These are phyloP conservation scores for Calocybe cyanea DNA, from an alignment of 768 basidiomycete species.

Conservation along the genomic window DNA sequence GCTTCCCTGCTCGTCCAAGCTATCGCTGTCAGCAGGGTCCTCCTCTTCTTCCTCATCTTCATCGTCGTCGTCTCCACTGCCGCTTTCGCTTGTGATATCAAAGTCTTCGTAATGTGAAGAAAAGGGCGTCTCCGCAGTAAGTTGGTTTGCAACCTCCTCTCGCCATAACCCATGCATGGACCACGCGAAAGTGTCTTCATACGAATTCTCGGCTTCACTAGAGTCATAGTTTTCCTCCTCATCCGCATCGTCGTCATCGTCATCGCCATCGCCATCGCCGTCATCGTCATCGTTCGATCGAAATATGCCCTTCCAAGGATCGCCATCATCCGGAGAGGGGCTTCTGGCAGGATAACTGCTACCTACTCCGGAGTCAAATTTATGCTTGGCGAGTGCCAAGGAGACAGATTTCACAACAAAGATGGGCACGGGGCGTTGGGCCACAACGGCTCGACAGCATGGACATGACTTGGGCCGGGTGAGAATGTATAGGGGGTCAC, in stretches of 20 bases:
- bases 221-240: constrained; percentile 13
- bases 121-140: neutral
- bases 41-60: constrained; percentile 32
- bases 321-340: constrained; percentile 35
- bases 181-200: constrained; percentile 24
- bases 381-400: constrained; percentile 38
- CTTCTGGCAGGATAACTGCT: neutral
- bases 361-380: neutral
- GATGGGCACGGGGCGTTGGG: constrained; percentile 59
- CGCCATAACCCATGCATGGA: constrained; percentile 19
- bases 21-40: constrained; percentile 10
- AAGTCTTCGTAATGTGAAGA: neutral
- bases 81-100: constrained; percentile 2
- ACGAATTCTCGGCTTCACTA: constrained; percentile 22
- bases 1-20: constrained; percentile 11
- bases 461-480: constrained; percentile 69
- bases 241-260: constrained; percentile 21
- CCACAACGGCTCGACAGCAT: constrained; percentile 58
- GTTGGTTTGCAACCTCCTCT: constrained; percentile 4
- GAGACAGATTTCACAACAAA: constrained; percentile 65
- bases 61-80: constrained; percentile 3
- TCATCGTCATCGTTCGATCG: constrained; percentile 36
- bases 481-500: constrained; percentile 44
- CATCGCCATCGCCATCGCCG: constrained; percentile 29
- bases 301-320: constrained; percentile 76